Conservation (phyloP, 371 early-diverging fungal species). For the Mucor mucedo region DNA sequence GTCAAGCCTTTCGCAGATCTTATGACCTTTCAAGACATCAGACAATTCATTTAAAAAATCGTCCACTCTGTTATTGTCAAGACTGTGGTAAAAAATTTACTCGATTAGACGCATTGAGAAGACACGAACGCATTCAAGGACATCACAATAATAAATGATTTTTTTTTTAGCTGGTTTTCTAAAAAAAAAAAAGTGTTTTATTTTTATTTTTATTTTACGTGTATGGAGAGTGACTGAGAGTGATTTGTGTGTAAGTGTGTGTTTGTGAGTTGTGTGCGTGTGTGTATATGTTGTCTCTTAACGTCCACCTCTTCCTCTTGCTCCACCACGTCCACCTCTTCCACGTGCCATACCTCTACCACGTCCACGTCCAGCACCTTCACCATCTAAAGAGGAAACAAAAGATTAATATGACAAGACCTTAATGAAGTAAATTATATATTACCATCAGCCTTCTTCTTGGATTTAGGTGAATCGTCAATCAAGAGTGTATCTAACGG, state of each 20-base stretch:
- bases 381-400: constrained; percentile 13
- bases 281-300: background rate
- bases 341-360: constrained; percentile 70
- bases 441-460: constrained; percentile 77
- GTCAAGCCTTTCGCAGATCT: constrained; percentile 47
- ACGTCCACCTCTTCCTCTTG: constrained; percentile 25
- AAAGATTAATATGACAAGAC: constrained; percentile 1
- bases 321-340: constrained; percentile 49
- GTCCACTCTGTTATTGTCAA: constrained; percentile 45
- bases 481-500: constrained; percentile 95
- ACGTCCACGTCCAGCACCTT: constrained; percentile 55
- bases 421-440: background rate
- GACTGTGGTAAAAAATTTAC: constrained; percentile 51
- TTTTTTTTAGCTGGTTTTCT: constrained; percentile 12
- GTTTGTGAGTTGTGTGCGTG: background rate
- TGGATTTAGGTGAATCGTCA: constrained; percentile 94
- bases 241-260: constrained; percentile 1
- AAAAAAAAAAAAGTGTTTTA: constrained; percentile 5
- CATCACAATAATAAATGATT: constrained; percentile 21
- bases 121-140: constrained; percentile 52
- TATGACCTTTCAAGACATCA: constrained; percentile 53
- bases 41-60: constrained; percentile 47
- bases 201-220: constrained; percentile 1
- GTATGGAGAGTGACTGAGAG: background rate
- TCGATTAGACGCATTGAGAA: constrained; percentile 49